These are phyloP conservation scores for Plasmodium yoelii DNA, from an alignment of 169 alveolate genomes.

Conservation along the genomic window DNA sequence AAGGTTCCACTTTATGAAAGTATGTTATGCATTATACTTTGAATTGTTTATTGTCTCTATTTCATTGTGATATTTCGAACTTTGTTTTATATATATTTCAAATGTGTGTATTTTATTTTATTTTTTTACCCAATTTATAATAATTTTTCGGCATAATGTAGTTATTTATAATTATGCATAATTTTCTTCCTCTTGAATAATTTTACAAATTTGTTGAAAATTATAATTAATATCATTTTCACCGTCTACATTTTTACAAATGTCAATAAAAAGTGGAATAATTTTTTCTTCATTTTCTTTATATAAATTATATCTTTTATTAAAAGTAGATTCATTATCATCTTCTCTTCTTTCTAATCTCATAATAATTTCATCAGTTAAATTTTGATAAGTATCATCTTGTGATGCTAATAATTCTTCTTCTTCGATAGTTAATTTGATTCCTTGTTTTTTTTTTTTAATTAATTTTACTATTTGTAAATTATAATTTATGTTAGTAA, in stretches of 20 bases:
- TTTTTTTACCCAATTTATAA: no score
- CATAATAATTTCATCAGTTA: slow-evolving; percentile 18
- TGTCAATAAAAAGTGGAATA: slow-evolving; percentile 9
- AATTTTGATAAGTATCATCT: slow-evolving; percentile 18
- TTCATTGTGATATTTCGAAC: no score
- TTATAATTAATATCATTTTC: slow-evolving; percentile 16
- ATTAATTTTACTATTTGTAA: slow-evolving; percentile 12
- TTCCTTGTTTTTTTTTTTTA: slow-evolving; percentile 25
- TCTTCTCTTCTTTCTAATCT: slow-evolving; percentile 39
- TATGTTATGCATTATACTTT: no score
- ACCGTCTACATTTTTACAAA: slow-evolving; percentile 31
- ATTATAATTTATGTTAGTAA: slow-evolving; percentile 34
- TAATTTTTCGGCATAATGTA: no score
- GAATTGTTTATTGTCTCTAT: no score
- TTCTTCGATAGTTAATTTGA: slow-evolving; percentile 13
- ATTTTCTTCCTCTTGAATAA: slow-evolving; percentile 6
- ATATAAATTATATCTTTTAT: slow-evolving; percentile 43
- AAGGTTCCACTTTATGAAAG: no score
- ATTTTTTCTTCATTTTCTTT: slow-evolving; percentile 13
- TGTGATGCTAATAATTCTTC: slow-evolving; percentile 4
- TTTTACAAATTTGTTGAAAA: slow-evolving; percentile 30
- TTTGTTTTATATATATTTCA: no score
- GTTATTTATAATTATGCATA: no score
- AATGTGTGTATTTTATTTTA: no score
- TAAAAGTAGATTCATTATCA: slow-evolving; percentile 24